Conservation (phyloP, 768 basidiomycete genomes). For the Macrolepiota albuminosa region DNA sequence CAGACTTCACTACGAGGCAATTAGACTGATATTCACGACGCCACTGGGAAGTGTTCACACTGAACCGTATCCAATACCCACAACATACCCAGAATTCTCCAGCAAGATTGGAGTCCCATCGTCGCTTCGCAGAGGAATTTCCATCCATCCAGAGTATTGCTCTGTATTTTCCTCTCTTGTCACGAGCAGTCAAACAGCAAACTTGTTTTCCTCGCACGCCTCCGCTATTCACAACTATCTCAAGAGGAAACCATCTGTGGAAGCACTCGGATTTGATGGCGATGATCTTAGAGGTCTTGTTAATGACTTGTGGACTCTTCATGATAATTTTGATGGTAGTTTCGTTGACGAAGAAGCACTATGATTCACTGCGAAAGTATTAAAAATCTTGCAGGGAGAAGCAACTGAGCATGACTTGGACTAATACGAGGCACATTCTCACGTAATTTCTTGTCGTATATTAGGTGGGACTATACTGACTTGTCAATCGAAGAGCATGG, state of each 20-base stretch:
- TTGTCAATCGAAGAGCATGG: neutral
- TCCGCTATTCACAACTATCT: slow-evolving; percentile 40
- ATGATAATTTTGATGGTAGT: slow-evolving; percentile 32
- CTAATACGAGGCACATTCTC: neutral
- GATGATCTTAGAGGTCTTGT: slow-evolving; percentile 57
- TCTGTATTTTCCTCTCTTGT: slow-evolving; percentile 41
- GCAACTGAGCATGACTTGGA: neutral
- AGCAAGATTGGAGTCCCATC: slow-evolving; percentile 13
- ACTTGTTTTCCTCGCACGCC: slow-evolving; percentile 49
- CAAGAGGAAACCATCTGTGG: slow-evolving; percentile 31
- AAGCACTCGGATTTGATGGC: slow-evolving; percentile 36
- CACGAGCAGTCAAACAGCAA: slow-evolving; percentile 33
- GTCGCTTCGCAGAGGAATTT: slow-evolving; percentile 9
- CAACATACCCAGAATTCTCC: slow-evolving; percentile 53
- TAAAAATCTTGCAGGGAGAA: too few species aligned
- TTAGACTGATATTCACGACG: neutral
- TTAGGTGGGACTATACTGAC: neutral
- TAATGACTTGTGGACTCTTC: slow-evolving; percentile 56
- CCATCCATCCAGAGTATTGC: slow-evolving; percentile 13
- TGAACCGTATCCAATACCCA: slow-evolving; percentile 52
- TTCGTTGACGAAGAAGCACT: neutral
- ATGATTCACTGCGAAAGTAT: neutral
- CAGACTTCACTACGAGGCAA: slow-evolving; percentile 4
- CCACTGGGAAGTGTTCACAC: slow-evolving; percentile 35
- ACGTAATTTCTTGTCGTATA: neutral